Base-by-base conservation (phyloP, 1,139 yeast genomes). In the Hansenula sp. region DNA sequence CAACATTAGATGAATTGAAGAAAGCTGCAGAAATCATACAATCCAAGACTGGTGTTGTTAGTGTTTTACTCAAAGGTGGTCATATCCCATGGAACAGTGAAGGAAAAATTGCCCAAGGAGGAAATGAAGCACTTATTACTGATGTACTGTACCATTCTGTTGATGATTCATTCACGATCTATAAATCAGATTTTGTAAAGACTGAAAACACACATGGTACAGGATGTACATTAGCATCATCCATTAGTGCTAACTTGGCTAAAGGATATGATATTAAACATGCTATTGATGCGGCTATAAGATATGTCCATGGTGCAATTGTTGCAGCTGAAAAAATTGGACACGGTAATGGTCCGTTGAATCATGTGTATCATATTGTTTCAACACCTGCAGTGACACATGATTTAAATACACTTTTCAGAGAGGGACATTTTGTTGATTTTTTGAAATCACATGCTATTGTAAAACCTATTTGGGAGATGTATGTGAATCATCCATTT, bases 201-300 rank as follows among this genome's bases (percentile, higher is more conserved):
- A 69, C 87, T 2, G 57, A 62, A 4, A 76, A 80, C 52, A 79
- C 89, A 1, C 97, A 89, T 59, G 97, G 97, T 10, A 87, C 96
- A 2, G 97, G 97, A 0, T 89, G 97, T 60, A 85, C 96, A 0
- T 66, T 89, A 38, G 80, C 95, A 0, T 81, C 96, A 1, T 73
- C 95, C 1, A 82, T 89, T 50, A 82, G 95, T 0, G 79, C 94
- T 1, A 79, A 84, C 51, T 51, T 87, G 36, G 90, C 95, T 3
- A 68, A 66, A 33, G 80, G 79, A 0, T 47, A 55, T 28, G 30
- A 66, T 0, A 52, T 85, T 11, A 48, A 54, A 2, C 69, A 68
- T 4, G 68, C 95, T 0, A 72, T 85, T 8, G 68, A 69, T 8
- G 63, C 73, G 20, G 75, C 83, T 0, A 75, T 86, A 40, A 75